Conservation (phyloP, 768 basidiomycete genomes). For the Lactarius tabidus region DNA sequence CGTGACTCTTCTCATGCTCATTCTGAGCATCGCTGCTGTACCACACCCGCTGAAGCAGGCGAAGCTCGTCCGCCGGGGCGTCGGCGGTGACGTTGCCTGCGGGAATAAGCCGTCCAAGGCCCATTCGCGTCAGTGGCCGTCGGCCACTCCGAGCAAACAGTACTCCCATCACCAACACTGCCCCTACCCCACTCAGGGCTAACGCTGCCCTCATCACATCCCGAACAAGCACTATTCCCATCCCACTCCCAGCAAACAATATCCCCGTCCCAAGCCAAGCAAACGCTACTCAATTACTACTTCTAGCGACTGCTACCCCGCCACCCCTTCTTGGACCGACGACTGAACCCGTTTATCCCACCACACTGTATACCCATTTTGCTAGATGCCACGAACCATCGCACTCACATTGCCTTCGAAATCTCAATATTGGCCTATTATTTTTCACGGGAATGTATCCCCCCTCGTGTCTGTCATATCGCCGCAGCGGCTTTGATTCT, state of each 20-base stretch:
- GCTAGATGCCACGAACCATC: background rate
- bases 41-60: slow-evolving; percentile 31
- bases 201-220: too few relatives aligned
- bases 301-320: background rate
- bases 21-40: slow-evolving; percentile 3
- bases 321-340: background rate
- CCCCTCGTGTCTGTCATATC: background rate
- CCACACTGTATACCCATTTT: background rate
- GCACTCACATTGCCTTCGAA: background rate
- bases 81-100: background rate
- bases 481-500: background rate
- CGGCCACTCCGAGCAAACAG: background rate
- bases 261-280: background rate
- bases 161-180: too few relatives aligned
- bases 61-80: slow-evolving; percentile 29
- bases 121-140: background rate
- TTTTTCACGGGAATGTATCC: background rate
- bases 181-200: too few relatives aligned
- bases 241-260: background rate
- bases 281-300: background rate
- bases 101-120: background rate
- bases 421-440: background rate
- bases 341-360: background rate
- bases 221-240: too few relatives aligned
- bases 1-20: slow-evolving; percentile 9